Percentiles rank a stretch among this genome's conserved stretches.
phyloP scores from a whole-genome alignment of 2,329 filamentous ascomycete genomes.

The Coniochaeta sp. region DNA sequence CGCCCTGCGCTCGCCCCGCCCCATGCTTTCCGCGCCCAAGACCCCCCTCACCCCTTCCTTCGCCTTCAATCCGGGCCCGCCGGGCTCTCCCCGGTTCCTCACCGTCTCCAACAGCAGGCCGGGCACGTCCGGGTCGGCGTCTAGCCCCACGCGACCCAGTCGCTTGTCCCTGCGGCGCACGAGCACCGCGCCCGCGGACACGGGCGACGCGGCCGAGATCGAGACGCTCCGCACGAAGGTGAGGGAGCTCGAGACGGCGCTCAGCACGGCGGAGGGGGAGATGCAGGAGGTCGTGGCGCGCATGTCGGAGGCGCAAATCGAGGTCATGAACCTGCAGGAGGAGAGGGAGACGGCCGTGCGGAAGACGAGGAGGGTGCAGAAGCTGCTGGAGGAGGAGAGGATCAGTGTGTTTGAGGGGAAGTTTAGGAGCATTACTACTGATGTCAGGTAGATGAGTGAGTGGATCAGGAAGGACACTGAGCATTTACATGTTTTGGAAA shows the following conservation, averaged over 20 bases:
- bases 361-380: slow-evolving; percentile 63
- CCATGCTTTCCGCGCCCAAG: slow-evolving; percentile 49
- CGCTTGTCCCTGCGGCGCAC: slow-evolving; percentile 27
- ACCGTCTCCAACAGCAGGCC: slow-evolving; percentile 5
- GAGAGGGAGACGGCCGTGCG: slow-evolving; percentile 68
- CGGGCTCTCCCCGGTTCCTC: slow-evolving; percentile 49
- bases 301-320: slow-evolving; percentile 78
- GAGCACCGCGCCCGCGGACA: slow-evolving; percentile 23
- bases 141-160: slow-evolving; percentile 7
- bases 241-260: slow-evolving; percentile 74
- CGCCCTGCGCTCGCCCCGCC: slow-evolving; percentile 37
- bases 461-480: neutral
- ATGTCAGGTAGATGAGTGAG: neutral
- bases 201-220: slow-evolving; percentile 57
- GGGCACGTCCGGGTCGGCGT: slow-evolving; percentile 5
- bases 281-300: slow-evolving; percentile 78
- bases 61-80: slow-evolving; percentile 27
- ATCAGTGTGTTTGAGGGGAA: slow-evolving; percentile 42
- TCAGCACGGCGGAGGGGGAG: slow-evolving; percentile 67
- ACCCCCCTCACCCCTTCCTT: slow-evolving; percentile 58
- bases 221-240: slow-evolving; percentile 72
- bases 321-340: slow-evolving; percentile 71
- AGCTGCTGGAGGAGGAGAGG: slow-evolving; percentile 57
- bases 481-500: slow-evolving; percentile 1
- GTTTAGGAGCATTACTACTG: slow-evolving; percentile 24